phyloP scores from a whole-genome alignment of 2,329 filamentous ascomycete species.

The Penicillium italicum region DNA sequence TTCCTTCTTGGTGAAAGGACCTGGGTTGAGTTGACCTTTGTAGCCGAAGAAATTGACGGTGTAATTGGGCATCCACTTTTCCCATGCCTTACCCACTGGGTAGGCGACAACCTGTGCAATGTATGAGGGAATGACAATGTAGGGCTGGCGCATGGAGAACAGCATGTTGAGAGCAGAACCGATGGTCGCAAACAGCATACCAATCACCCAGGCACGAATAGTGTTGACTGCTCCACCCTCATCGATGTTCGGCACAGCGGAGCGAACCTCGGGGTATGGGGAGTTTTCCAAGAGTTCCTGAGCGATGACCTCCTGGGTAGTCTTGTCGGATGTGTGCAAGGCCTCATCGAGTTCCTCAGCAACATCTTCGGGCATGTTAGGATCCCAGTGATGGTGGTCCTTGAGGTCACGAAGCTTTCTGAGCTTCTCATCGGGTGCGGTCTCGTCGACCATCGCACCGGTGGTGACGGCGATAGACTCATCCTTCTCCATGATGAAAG shows the following conservation, averaged over 20 bases:
- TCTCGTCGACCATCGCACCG: conserved; percentile 19
- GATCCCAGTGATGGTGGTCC: conserved; percentile 60
- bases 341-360: conserved; percentile 59
- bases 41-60: conserved; percentile 38
- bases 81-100: conserved; percentile 47
- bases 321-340: conserved; percentile 53
- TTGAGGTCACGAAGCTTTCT: conserved; percentile 53
- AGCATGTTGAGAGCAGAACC: conserved; percentile 62
- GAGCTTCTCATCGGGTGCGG: conserved; percentile 24
- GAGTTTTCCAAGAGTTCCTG: conserved; percentile 63
- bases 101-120: conserved; percentile 62
- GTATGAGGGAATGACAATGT: conserved; percentile 58
- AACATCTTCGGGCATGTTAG: conserved; percentile 62
- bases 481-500: conserved; percentile 17
- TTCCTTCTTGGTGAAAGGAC: conserved; percentile 48
- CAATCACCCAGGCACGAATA: conserved; percentile 62
- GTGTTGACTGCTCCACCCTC: conserved; percentile 63
- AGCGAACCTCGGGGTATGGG: conserved; percentile 64
- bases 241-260: conserved; percentile 63
- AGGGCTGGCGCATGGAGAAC: conserved; percentile 56
- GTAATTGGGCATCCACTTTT: conserved; percentile 36
- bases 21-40: conserved; percentile 42
- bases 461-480: conserved; percentile 24
- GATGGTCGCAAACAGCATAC: conserved; percentile 58
- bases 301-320: conserved; percentile 56